A percentile compares a stretch with the other conserved stretches of the same genome.
phyloP scores from a whole-genome alignment of 1,284 basidiomycete species.

The Termitomyces sp. region DNA sequence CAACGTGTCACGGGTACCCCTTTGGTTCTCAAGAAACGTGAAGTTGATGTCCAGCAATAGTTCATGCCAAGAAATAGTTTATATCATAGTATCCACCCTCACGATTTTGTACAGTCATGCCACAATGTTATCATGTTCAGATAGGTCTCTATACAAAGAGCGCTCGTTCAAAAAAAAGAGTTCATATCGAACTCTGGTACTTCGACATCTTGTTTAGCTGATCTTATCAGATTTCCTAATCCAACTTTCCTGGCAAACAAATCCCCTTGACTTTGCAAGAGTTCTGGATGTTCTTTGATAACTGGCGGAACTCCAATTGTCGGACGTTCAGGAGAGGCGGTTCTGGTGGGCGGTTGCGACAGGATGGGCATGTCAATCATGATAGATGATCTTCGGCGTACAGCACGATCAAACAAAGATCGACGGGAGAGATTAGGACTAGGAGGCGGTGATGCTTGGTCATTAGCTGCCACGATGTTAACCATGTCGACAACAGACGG shows the following conservation, averaged over 20 bases:
- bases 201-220: slow-evolving; percentile 81
- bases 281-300: slow-evolving; percentile 22
- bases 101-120: slow-evolving; percentile 10
- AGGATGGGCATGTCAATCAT: slow-evolving; percentile 85
- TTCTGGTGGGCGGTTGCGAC: slow-evolving; percentile 54
- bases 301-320: slow-evolving; percentile 12
- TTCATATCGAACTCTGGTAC: slow-evolving; percentile 85
- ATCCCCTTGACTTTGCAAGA: slow-evolving; percentile 48
- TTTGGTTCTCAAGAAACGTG: slow-evolving; percentile 81
- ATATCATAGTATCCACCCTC: slow-evolving; percentile 5
- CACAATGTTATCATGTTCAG: slow-evolving; percentile 14
- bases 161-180: slow-evolving; percentile 47
- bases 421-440: slow-evolving; percentile 40
- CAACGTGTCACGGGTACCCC: slow-evolving; percentile 74
- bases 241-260: slow-evolving; percentile 64
- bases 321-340: slow-evolving; percentile 39
- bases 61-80: slow-evolving; percentile 6
- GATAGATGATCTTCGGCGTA: slow-evolving; percentile 65
- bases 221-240: slow-evolving; percentile 78
- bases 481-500: slow-evolving; percentile 39
- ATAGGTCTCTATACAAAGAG: not conserved
- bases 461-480: slow-evolving; percentile 23
- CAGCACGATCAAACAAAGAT: slow-evolving; percentile 44
- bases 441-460: slow-evolving; percentile 25
- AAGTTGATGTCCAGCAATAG: slow-evolving; percentile 61